Evolutionary conservation across 2,329 filamentous ascomycete genomes (phyloP).

Genomic region (Arthrobotrys conoides): DNA sequence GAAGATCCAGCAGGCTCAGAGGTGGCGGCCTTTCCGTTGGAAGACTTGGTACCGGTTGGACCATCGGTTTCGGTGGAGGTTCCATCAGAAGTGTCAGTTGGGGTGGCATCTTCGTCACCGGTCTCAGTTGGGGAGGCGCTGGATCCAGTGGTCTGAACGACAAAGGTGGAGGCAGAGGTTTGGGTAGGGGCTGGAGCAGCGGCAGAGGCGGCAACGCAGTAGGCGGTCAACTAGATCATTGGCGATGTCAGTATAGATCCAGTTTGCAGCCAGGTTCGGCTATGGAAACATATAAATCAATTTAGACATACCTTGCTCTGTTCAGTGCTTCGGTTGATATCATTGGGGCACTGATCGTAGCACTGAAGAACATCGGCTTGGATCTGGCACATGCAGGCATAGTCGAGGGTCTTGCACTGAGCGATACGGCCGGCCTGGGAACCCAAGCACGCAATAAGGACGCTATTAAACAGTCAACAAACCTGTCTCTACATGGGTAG

Average conservation of each 20-base stretch:
- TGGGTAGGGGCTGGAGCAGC: slow-evolving; percentile 11
- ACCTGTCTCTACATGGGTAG: too few relatives aligned
- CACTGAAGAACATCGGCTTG: slow-evolving; percentile 50
- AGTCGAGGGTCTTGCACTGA: slow-evolving; percentile 44
- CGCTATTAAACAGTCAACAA: slow-evolving; percentile 22
- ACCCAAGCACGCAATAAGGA: slow-evolving; percentile 44
- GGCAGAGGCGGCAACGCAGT: slow-evolving; percentile 55
- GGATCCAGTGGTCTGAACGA: slow-evolving; percentile 35
- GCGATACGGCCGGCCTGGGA: slow-evolving; percentile 27
- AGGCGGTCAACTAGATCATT: slow-evolving; percentile 45
- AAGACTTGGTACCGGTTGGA: slow-evolving; percentile 21
- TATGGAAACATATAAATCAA: not conserved
- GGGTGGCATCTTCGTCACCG: not conserved
- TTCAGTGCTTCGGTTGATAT: slow-evolving; percentile 37
- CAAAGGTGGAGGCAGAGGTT: slow-evolving; percentile 53
- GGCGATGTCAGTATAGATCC: not conserved
- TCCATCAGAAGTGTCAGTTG: slow-evolving; percentile 19
- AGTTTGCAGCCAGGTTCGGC: too few relatives aligned
- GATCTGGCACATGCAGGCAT: slow-evolving; percentile 49
- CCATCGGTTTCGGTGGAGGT: slow-evolving; percentile 20
- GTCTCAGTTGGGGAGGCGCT: slow-evolving; percentile 3
- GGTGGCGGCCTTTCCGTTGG: slow-evolving; percentile 21
- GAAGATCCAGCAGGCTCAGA: slow-evolving; percentile 33
- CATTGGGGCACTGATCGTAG: slow-evolving; percentile 60
- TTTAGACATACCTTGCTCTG: slow-evolving; percentile 43